Evolutionary conservation across 495 filamentous ascomycete genomes (phyloP).

Genomic region (Apodospora peruviana): DNA sequence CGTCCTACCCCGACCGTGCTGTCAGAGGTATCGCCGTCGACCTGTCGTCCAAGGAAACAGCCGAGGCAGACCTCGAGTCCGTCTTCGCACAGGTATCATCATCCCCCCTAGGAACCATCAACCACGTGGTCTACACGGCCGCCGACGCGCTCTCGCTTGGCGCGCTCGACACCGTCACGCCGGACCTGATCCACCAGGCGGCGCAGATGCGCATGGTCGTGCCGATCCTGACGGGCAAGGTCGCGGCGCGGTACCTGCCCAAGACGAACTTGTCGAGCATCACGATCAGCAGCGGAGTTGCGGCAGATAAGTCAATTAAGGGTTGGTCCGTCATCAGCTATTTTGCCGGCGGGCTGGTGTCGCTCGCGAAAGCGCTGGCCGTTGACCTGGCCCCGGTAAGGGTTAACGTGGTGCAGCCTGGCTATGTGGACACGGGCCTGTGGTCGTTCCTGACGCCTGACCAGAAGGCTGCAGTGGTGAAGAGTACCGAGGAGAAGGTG

Average conservation of each 20-base stretch:
- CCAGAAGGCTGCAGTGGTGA: slow-evolving; percentile 24
- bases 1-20: slow-evolving; percentile 23
- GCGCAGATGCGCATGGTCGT: slow-evolving; percentile 47
- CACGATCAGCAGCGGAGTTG: slow-evolving; percentile 48
- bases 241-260: slow-evolving; percentile 40
- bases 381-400: slow-evolving; percentile 53
- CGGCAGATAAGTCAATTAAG: slow-evolving; percentile 36
- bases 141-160: slow-evolving; percentile 35
- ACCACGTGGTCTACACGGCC: slow-evolving; percentile 62
- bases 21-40: slow-evolving; percentile 43
- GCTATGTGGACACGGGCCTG: slow-evolving; percentile 47
- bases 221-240: slow-evolving; percentile 50
- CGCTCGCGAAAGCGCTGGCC: slow-evolving; percentile 47
- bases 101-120: slow-evolving; percentile 26
- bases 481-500: slow-evolving; percentile 17
- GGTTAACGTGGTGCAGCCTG: slow-evolving; percentile 55
- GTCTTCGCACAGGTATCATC: slow-evolving; percentile 40
- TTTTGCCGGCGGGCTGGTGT: slow-evolving; percentile 31
- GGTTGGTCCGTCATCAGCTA: slow-evolving; percentile 43
- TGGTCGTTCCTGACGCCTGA: slow-evolving; percentile 28
- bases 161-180: slow-evolving; percentile 31
- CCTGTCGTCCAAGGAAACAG: slow-evolving; percentile 38
- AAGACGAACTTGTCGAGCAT: slow-evolving; percentile 37
- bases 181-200: slow-evolving; percentile 30
- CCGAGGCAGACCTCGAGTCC: slow-evolving; percentile 36